A percentile compares a stretch with the other conserved stretches of the same genome.
These are phyloP conservation scores for Saccharomycopsis sp. DNA, from an alignment of 805 yeast genomes.

Conservation along the genomic window DNA sequence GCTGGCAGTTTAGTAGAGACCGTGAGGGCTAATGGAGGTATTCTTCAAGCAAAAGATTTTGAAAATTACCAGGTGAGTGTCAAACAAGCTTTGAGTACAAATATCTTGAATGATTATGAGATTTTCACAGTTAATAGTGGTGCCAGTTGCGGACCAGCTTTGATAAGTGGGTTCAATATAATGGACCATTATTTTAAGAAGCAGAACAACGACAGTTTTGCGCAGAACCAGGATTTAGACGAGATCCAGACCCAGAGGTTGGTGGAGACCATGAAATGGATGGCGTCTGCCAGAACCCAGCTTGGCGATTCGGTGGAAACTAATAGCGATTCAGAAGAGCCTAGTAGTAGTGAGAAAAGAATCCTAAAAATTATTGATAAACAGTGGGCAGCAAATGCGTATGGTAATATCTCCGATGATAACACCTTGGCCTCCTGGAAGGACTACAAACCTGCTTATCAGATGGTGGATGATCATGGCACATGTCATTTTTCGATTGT, in stretches of 20 bases:
- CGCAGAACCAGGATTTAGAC: constrained; percentile 38
- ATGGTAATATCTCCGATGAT: constrained; percentile 44
- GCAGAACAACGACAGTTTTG: constrained; percentile 17
- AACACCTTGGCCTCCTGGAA: constrained; percentile 59
- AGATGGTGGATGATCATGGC: constrained; percentile 77
- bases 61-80: constrained; percentile 46
- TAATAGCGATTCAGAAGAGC: constrained; percentile 16
- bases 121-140: constrained; percentile 56
- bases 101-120: constrained; percentile 34
- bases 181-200: constrained; percentile 41
- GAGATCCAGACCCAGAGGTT: constrained; percentile 55
- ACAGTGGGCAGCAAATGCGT: constrained; percentile 54
- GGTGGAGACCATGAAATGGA: constrained; percentile 90
- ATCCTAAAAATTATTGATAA: constrained; percentile 40
- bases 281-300: constrained; percentile 78
- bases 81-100: constrained; percentile 36
- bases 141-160: constrained; percentile 78
- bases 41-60: constrained; percentile 61
- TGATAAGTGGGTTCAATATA: constrained; percentile 67
- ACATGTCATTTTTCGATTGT: constrained; percentile 82
- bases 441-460: constrained; percentile 74
- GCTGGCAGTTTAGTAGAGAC: constrained; percentile 51
- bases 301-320: constrained; percentile 57
- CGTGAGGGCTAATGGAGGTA: constrained; percentile 56
- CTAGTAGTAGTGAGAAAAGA: constrained; percentile 24